Conservation (phyloP, 23 red algal species). For the Gracilaria vermiculophylla region DNA sequence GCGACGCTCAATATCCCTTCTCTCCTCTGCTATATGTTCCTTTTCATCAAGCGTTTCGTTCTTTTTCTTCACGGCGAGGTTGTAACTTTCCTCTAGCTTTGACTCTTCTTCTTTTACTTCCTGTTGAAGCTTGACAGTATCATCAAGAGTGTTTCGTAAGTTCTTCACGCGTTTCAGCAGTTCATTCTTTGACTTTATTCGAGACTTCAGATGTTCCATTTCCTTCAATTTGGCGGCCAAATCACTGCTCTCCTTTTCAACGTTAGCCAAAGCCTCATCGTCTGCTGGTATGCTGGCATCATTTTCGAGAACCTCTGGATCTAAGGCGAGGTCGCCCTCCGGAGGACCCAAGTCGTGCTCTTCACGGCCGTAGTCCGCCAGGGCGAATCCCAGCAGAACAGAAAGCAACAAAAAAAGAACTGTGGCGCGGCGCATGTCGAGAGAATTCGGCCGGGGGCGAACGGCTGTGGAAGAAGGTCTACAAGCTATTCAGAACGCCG, state of each 20-base stretch:
- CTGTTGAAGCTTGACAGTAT: slow-evolving; percentile 25
- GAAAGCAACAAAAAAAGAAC: neutral
- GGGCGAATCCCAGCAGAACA: neutral
- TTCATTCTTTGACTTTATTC: slow-evolving; percentile 52
- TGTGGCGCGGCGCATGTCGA: neutral
- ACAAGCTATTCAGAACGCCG: neutral
- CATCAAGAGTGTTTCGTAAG: slow-evolving; percentile 15
- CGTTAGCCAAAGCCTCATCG: slow-evolving; percentile 33
- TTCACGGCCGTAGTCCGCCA: slow-evolving; percentile 28
- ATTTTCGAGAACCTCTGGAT: neutral
- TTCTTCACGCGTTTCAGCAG: slow-evolving; percentile 46
- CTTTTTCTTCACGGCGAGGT: slow-evolving; percentile 36
- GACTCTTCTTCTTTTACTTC: slow-evolving; percentile 33
- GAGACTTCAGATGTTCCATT: slow-evolving; percentile 30
- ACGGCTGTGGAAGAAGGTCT: neutral
- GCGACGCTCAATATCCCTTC: slow-evolving; percentile 27
- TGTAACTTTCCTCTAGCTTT: slow-evolving; percentile 31
- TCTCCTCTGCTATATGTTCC: slow-evolving; percentile 52
- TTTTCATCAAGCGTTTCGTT: slow-evolving; percentile 61
- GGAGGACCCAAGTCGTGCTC: slow-evolving; percentile 18
- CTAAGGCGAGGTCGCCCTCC: neutral
- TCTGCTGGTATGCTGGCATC: slow-evolving; percentile 43
- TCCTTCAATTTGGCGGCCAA: slow-evolving; percentile 19
- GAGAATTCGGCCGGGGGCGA: neutral
- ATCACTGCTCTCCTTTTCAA: slow-evolving; percentile 18